Conservation (phyloP, 2,329 filamentous ascomycete species). For the Trichoderma guizhouense region DNA sequence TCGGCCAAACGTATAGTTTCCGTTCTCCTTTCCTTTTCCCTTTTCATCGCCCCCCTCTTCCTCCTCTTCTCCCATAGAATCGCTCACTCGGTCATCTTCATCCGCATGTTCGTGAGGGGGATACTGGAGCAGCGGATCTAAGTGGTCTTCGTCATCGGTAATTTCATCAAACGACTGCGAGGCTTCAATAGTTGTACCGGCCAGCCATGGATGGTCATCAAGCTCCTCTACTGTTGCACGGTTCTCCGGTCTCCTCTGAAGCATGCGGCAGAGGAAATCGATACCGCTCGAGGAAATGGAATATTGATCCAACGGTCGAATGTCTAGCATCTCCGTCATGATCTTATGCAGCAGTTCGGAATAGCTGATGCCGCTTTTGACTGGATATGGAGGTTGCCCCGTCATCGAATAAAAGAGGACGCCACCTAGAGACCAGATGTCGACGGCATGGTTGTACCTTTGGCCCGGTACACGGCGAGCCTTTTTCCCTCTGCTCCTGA, state of each 20-base stretch:
- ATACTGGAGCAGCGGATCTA: constrained; percentile 48
- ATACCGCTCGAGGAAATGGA: constrained; percentile 65
- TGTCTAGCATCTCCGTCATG: constrained; percentile 73
- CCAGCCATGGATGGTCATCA: constrained; percentile 72
- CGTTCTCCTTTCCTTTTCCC: constrained; percentile 73
- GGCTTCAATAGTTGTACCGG: constrained; percentile 30
- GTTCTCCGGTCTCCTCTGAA: constrained; percentile 74
- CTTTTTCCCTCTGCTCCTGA: constrained; percentile 60
- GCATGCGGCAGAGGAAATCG: constrained; percentile 73
- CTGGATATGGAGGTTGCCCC: constrained; percentile 74
- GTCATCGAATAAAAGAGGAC: constrained; percentile 88
- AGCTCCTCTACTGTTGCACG: constrained; percentile 72
- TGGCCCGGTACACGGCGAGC: constrained; percentile 56
- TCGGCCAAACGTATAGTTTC: constrained; percentile 68
- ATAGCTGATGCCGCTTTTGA: constrained; percentile 70
- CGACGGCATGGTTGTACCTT: constrained; percentile 86
- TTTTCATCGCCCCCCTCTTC: constrained; percentile 50
- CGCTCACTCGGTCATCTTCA: constrained; percentile 38
- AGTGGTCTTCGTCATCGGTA: constrained; percentile 56
- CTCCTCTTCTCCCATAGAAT: constrained; percentile 60
- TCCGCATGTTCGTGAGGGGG: constrained; percentile 37
- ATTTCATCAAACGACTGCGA: constrained; percentile 59
- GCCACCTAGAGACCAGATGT: constrained; percentile 94
- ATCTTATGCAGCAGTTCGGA: constrained; percentile 79
- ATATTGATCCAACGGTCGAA: constrained; percentile 55